These are phyloP conservation scores for Arabis alpina DNA, from an alignment of 345 rosid species.

Conservation along the genomic window DNA sequence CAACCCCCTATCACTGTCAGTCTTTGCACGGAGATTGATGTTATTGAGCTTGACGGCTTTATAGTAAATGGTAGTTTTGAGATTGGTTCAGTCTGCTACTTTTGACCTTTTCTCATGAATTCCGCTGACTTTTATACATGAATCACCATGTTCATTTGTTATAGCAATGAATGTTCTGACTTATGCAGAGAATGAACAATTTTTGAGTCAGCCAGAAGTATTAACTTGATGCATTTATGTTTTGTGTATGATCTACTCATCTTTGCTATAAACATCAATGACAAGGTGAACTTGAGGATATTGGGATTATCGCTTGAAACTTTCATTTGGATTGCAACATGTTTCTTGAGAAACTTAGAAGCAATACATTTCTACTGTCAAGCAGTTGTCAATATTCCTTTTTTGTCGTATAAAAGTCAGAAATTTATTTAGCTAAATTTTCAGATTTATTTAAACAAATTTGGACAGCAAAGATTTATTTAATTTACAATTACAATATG, in stretches of 20 bases:
- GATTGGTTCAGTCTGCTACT: conserved; percentile 1
- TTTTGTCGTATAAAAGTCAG: too few relatives aligned
- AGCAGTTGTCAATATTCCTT: too few relatives aligned
- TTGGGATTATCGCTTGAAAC: too few relatives aligned
- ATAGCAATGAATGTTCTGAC: not conserved
- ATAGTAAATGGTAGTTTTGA: conserved; percentile 26
- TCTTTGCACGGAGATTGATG: not conserved
- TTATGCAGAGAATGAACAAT: not conserved
- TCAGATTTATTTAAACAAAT: not conserved
- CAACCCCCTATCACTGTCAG: conserved; percentile 13
- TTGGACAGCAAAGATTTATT: too few relatives aligned
- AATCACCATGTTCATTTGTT: not conserved
- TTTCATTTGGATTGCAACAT: too few relatives aligned
- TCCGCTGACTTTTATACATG: not conserved
- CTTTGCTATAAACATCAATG: not conserved
- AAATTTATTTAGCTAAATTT: not conserved
- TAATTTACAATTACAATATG: conserved; percentile 12
- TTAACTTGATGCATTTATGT: conserved; percentile 9
- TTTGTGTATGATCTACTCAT: not conserved
- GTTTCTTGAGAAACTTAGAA: too few relatives aligned
- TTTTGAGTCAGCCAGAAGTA: not conserved
- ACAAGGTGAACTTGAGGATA: not conserved
- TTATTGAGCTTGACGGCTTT: not conserved
- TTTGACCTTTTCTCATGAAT: not conserved
- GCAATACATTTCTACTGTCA: too few relatives aligned